Evolutionary conservation across 192 early-diverging fungal genomes (phyloP).

Genomic region (Linnemannia exigua): DNA sequence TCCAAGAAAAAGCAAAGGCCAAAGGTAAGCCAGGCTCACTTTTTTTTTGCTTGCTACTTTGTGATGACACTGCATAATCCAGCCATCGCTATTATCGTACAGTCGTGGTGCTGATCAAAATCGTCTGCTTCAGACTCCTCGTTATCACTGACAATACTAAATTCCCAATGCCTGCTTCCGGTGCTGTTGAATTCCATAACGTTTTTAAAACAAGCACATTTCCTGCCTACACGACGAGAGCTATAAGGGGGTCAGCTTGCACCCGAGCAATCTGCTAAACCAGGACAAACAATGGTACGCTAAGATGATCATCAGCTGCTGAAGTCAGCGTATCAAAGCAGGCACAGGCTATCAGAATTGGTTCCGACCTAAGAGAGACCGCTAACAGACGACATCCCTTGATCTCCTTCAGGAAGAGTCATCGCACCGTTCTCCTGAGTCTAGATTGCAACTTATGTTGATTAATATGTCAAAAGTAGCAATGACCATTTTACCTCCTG

Average conservation of each 20-base stretch:
- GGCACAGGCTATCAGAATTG: neutral
- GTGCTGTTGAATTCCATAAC: too few species aligned
- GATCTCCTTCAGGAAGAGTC: neutral
- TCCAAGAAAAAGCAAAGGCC: too few species aligned
- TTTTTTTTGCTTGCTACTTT: too few species aligned
- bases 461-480: neutral
- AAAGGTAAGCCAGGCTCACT: too few species aligned
- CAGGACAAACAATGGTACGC: neutral
- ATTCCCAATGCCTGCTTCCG: too few species aligned
- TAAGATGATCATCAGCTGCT: conserved; percentile 5
- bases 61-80: too few species aligned
- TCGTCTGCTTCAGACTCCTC: too few species aligned
- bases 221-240: conserved; percentile 3
- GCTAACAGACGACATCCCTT: neutral
- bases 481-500: neutral
- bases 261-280: neutral
- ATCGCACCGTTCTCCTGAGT: neutral
- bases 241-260: neutral
- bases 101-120: too few species aligned
- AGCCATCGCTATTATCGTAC: too few species aligned
- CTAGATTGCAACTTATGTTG: neutral
- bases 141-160: too few species aligned
- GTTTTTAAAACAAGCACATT: too few species aligned
- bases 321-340: neutral
- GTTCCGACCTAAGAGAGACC: neutral